phyloP scores from a whole-genome alignment of 768 basidiomycete species.

The Russula compacta region DNA sequence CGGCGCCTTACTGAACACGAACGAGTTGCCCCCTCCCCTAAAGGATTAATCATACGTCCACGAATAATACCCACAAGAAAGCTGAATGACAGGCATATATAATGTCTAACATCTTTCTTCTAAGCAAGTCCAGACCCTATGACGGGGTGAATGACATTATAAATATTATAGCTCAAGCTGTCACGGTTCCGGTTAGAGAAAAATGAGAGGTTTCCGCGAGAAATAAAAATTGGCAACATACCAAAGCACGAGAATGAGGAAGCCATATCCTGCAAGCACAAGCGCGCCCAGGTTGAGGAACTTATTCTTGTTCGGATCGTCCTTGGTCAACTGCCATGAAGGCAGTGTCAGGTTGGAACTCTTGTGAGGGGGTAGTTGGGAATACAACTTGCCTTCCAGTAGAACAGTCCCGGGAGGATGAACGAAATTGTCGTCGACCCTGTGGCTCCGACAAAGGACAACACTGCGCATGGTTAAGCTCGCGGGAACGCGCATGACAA shows the following conservation, averaged over 20 bases:
- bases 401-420: slow-evolving; percentile 88
- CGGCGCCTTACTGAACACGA: too few species aligned
- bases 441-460: slow-evolving; percentile 94
- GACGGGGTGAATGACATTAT: slow-evolving; percentile 41
- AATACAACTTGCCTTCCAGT: slow-evolving; percentile 63
- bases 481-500: not conserved
- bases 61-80: not conserved
- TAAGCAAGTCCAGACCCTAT: slow-evolving; percentile 1
- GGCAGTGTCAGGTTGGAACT: not conserved
- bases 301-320: slow-evolving; percentile 46
- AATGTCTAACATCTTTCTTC: not conserved
- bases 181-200: slow-evolving; percentile 12
- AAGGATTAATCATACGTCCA: not conserved
- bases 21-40: not conserved
- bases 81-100: not conserved
- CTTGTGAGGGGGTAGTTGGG: not conserved
- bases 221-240: slow-evolving; percentile 31
- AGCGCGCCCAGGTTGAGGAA: slow-evolving; percentile 53
- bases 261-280: slow-evolving; percentile 65
- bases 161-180: slow-evolving; percentile 76
- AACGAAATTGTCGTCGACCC: slow-evolving; percentile 97
- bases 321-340: slow-evolving; percentile 50
- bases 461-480: slow-evolving; percentile 40
- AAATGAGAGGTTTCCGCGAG: not conserved
- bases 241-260: slow-evolving; percentile 81